phyloP scores from a whole-genome alignment of 495 filamentous ascomycete species.

The Penicillium soppii region DNA sequence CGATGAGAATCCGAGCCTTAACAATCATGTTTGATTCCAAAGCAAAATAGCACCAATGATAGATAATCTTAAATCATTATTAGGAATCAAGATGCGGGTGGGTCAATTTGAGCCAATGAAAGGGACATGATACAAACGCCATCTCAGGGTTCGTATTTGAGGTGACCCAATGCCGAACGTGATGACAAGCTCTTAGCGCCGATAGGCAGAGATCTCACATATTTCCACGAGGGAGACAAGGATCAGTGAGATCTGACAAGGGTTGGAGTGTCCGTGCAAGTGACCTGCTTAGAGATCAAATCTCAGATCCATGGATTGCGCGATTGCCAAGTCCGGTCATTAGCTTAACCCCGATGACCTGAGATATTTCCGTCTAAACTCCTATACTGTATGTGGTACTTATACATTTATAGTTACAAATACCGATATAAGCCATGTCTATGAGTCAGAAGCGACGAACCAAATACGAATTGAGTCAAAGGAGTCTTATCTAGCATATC shows the following conservation, averaged over 20 bases:
- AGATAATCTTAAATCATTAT: not conserved
- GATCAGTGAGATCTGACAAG: not conserved
- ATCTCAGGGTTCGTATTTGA: not conserved
- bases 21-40: not conserved
- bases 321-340: not conserved
- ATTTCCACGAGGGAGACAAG: not conserved
- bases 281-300: not conserved
- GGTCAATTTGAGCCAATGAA: not conserved
- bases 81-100: not conserved
- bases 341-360: not conserved
- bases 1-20: not conserved
- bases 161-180: not conserved
- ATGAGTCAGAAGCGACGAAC: not conserved
- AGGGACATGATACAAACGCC: not conserved
- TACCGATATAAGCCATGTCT: no score
- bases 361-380: not conserved
- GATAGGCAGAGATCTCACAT: not conserved
- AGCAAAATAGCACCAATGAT: not conserved
- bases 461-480: not conserved
- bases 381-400: not conserved
- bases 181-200: not conserved
- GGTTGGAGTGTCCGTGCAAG: not conserved
- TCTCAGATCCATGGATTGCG: not conserved
- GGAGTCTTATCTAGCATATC: not conserved
- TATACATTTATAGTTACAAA: not conserved